Base-by-base conservation (phyloP, 2,329 filamentous ascomycete genomes). In the Pyrenochaeta sp. region DNA sequence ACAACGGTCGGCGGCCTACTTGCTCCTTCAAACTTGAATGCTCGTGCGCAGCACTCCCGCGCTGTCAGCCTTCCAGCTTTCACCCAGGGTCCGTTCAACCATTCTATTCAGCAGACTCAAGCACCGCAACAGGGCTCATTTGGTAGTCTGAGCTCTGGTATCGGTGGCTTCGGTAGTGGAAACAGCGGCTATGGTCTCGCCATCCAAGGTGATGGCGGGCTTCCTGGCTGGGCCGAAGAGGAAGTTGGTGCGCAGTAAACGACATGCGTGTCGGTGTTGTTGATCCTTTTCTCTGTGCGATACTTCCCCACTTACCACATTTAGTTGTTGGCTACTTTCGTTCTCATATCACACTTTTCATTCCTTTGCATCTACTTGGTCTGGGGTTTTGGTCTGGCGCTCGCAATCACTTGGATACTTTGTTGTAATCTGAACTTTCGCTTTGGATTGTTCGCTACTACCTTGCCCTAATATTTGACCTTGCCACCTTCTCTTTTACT, bases 31-130 rank as follows among this genome's bases (percentile, higher is more conserved):
- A 89, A 86, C 64, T 74, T 86, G 52, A 85, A 80, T 54, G 82
- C 82, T 44, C 83, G 85, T 56, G 83, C 84, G 43, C 84, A 85
- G 63, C 88, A 90, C 73, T 94, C 88, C 72, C 90, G 95, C 37
- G 93, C 95, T 34, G 92, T 97, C 58, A 97, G 93, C 75, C 82
- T 99, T 72, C 95, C 95, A 0, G 87, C 86, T 5, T 89, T 89
- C 74, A 86, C 85, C 2, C 85, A 88, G 63, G 85, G 86, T 44
- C 80, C 83, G 12, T 85, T 86, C 67, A 81, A 80, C 10, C 76
- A 79, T 64, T 71, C 76, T 2, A 66, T 74, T 42, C 75, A 75
- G 53, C 77, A 75, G 36, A 72, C 72, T 13, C 76, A 79, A 62
- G 72, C 67, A 15, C 68, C 72, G 2, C 74, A 77, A 55, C 78